Base-by-base conservation (phyloP, 2,329 filamentous ascomycete species). In the Ceratocystis harringtonii region DNA sequence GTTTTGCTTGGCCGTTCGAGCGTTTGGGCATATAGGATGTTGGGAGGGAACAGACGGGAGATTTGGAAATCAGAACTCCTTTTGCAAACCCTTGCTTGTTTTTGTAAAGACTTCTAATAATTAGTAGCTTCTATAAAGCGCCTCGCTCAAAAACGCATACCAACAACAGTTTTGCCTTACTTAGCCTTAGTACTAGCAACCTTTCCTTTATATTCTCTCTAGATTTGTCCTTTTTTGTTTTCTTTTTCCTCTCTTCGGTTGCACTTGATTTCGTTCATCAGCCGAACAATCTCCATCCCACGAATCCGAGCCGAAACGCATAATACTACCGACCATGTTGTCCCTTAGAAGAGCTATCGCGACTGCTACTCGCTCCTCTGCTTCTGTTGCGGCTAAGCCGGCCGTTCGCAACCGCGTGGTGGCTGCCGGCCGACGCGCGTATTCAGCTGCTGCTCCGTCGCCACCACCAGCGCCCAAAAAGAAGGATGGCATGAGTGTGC, bases 351-450 rank as follows among this genome's bases (percentile, higher is more conserved):
- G 22, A 30, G 61, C 25, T 19, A 22, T 62, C 43, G 43, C 61
- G 8, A 48, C 61, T 30, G 36, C 61, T 7, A 44, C 45, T 19
- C 55, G 55, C 25, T 58, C 55, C 28, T 50, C 45, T 12, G 5
- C 25, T 4, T 58, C 55, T 17, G 55, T 41, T 22, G 61, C 43
- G 2, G 7, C 45, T 22, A 19, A 36, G 61, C 43, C 43, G 22
- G 61, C 10, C 12, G 22, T 32, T 43, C 45, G 30, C 61, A 30
- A 17, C 61, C 41, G 48, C 8, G 5, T 44, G 41, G 25, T 17
- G 30, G 17, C 61, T 3, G 32, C 48, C n/a, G 43, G 76, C 7
- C 65, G 30, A 25, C 62, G 62, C 28, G 45, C 50, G 25, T 64
- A 64, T 50, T 63, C 61, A 15, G n/a, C 61, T 15, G 28, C 30